These are phyloP conservation scores for Daedaleopsis nitida DNA, from an alignment of 768 basidiomycete genomes.

Conservation along the genomic window DNA sequence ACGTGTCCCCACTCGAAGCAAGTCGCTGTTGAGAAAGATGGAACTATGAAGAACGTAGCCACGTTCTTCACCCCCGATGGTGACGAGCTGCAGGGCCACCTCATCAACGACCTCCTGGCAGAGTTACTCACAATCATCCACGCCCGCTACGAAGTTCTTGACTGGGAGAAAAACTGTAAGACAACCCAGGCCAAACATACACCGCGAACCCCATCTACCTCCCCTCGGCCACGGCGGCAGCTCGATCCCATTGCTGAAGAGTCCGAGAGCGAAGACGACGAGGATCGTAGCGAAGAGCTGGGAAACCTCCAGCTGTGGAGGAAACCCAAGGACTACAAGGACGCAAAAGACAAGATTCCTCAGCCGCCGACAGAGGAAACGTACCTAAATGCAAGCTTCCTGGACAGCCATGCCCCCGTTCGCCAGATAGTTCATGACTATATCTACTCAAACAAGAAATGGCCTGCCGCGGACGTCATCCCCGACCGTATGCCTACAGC, in stretches of 20 bases:
- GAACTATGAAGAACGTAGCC: not conserved
- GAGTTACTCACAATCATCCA: not conserved
- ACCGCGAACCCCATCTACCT: not conserved
- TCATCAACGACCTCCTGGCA: not conserved
- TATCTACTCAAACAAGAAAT: not conserved
- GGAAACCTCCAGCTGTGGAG: not conserved
- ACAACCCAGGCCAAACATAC: not conserved
- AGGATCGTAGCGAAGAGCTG: not conserved
- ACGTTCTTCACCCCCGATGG: not conserved
- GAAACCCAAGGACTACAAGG: not conserved
- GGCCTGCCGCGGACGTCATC: not conserved
- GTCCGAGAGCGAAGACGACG: no score
- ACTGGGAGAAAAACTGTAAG: not conserved
- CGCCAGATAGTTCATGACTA: not conserved
- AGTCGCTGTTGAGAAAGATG: no score
- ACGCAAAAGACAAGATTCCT: not conserved
- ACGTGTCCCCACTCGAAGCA: not conserved
- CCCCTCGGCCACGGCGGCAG: not conserved
- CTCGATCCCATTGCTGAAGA: no score
- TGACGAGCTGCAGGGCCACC: not conserved
- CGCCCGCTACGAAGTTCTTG: not conserved
- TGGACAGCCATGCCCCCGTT: not conserved
- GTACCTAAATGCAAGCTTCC: not conserved
- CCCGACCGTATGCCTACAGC: not conserved
- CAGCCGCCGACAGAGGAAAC: not conserved